Evolutionary conservation across 176 grass and related monocot genomes (phyloP).

Genomic region (Oryza meridionalis): DNA sequence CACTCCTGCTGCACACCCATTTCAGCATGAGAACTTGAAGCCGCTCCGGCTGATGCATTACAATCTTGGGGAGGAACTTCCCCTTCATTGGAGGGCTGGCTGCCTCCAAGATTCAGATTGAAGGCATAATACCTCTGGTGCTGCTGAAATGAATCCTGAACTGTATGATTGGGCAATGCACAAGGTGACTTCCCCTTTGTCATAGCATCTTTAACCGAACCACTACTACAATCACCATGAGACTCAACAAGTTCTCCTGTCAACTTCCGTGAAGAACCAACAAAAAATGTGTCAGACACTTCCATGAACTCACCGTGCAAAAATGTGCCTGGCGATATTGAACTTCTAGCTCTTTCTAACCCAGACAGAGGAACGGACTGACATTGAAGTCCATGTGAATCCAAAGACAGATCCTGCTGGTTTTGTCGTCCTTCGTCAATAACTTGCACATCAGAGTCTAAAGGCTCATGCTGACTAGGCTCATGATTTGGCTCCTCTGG

Average conservation of each 20-base stretch:
- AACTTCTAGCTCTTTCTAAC: conserved; percentile 18
- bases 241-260: conserved; percentile 16
- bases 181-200: conserved; percentile 29
- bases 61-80: conserved; percentile 24
- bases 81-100: conserved; percentile 27
- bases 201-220: conserved; percentile 32
- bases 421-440: conserved; percentile 32
- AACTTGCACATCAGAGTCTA: conserved; percentile 13
- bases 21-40: conserved; percentile 32
- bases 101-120: conserved; percentile 22
- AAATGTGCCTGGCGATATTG: background rate
- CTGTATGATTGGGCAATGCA: background rate
- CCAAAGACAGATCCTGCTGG: background rate
- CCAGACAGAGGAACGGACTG: conserved; percentile 5
- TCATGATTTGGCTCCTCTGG: conserved; percentile 32
- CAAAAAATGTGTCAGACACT: conserved; percentile 18
- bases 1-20: conserved; percentile 28
- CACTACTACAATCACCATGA: conserved; percentile 16
- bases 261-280: conserved; percentile 27
- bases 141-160: conserved; percentile 41
- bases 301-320: background rate
- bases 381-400: conserved; percentile 23
- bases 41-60: conserved; percentile 28
- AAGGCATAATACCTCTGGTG: conserved; percentile 23
- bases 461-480: conserved; percentile 6